A percentile compares a stretch with the other conserved stretches of the same genome.
Evolutionary conservation across 768 basidiomycete genomes (phyloP).

Genomic region (Scleroderma bovista): DNA sequence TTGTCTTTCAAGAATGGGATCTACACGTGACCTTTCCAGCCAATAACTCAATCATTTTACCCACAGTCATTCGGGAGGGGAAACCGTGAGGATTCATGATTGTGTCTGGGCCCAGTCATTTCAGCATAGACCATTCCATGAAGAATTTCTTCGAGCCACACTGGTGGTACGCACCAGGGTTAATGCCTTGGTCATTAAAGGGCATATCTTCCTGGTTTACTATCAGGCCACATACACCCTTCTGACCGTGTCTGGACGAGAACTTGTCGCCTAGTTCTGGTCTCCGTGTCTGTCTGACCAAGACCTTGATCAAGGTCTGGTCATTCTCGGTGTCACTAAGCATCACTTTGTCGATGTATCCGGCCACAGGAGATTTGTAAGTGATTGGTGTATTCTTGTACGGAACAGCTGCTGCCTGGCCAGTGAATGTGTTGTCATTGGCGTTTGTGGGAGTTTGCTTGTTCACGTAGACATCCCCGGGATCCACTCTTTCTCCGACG

Average conservation of each 20-base stretch:
- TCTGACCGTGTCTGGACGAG: constrained; percentile 96
- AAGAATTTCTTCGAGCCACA: constrained; percentile 9
- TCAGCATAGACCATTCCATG: constrained; percentile 9
- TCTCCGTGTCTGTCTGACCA: constrained; percentile 93
- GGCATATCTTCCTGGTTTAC: constrained; percentile 99
- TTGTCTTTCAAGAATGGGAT: neutral
- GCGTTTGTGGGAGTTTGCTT: constrained; percentile 95
- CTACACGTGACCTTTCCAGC: constrained; percentile 72
- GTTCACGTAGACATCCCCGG: constrained; percentile 92
- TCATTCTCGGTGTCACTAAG: constrained; percentile 96
- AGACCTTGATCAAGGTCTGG: constrained; percentile 93
- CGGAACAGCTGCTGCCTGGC: constrained; percentile 74
- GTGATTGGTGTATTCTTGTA: constrained; percentile 91
- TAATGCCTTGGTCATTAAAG: constrained; percentile 96
- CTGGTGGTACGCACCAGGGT: constrained; percentile 51
- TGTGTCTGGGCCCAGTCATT: constrained; percentile 55
- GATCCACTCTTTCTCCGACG: constrained; percentile 90
- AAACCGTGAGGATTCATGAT: constrained; percentile 99
- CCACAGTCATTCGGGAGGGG: constrained; percentile 98
- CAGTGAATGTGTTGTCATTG: constrained; percentile 84
- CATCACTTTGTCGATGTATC: constrained; percentile 96
- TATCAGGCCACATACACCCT: constrained; percentile 97
- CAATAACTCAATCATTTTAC: constrained; percentile 98
- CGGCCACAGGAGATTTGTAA: constrained; percentile 91
- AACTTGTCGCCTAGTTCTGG: constrained; percentile 99